phyloP scores from a whole-genome alignment of 2,329 filamentous ascomycete genomes.

The Fusarium mangiferae region DNA sequence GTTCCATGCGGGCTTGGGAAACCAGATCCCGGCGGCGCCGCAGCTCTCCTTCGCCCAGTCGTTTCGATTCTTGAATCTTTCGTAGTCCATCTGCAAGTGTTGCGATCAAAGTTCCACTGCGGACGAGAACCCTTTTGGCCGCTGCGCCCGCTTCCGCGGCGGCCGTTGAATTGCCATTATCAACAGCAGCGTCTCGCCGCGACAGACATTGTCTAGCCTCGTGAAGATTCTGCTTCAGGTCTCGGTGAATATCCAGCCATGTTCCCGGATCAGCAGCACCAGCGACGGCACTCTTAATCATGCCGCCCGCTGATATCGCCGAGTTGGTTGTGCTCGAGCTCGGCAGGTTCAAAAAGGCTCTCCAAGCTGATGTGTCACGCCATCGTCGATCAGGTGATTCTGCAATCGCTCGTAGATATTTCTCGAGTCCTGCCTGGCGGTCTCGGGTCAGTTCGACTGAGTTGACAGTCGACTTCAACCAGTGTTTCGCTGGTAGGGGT shows the following conservation, averaged over 20 bases:
- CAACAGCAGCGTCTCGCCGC: conserved; percentile 66
- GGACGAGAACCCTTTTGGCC: conserved; percentile 79
- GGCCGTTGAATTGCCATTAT: conserved; percentile 53
- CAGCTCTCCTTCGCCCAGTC: conserved; percentile 79
- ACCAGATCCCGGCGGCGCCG: conserved; percentile 77
- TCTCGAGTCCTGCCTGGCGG: conserved; percentile 74
- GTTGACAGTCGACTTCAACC: conserved; percentile 78
- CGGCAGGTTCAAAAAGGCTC: conserved; percentile 77
- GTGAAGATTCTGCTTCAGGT: conserved; percentile 71
- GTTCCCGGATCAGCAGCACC: conserved; percentile 69
- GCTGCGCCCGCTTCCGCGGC: conserved; percentile 73
- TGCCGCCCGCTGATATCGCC: conserved; percentile 58
- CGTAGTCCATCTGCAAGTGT: conserved; percentile 74
- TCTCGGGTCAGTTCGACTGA: conserved; percentile 76
- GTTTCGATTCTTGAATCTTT: conserved; percentile 62
- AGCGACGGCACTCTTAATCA: conserved; percentile 52
- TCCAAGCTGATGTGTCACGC: conserved; percentile 78
- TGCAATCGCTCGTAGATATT: conserved; percentile 78
- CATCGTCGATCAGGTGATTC: conserved; percentile 79
- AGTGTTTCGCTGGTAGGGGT: conserved; percentile 77
- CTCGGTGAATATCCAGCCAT: conserved; percentile 81
- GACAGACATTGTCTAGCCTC: conserved; percentile 78
- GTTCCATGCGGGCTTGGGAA: conserved; percentile 75
- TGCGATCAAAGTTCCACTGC: conserved; percentile 71
- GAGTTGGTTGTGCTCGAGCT: conserved; percentile 60